Conservation (phyloP, 2,329 filamentous ascomycete species). For the Trichoderma oligosporum region DNA sequence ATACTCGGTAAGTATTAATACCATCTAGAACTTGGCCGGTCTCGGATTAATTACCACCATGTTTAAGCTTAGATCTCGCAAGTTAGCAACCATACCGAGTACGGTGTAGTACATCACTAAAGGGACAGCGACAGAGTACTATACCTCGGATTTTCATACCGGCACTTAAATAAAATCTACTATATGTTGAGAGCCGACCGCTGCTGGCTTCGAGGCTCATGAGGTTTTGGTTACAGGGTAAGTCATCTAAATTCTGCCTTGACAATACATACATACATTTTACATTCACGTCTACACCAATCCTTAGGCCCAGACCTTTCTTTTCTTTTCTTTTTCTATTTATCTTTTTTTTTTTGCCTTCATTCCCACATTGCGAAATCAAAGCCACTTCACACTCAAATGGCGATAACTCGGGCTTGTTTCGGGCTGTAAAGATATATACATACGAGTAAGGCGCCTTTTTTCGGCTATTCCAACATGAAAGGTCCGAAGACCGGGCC, state of each 20-base stretch:
- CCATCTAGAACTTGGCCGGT: background rate
- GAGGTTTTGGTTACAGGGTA: no score
- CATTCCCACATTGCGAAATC: background rate
- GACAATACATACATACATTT: background rate
- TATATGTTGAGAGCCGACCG: no score
- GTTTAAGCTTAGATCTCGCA: background rate
- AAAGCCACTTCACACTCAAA: no score
- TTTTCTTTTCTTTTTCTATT: background rate
- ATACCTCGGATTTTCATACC: background rate
- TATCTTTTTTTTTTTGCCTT: background rate
- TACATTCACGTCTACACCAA: background rate
- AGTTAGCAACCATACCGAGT: background rate
- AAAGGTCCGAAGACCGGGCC: no score
- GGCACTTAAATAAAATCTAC: background rate
- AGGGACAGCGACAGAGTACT: background rate
- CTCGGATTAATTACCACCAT: background rate
- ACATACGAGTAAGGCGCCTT: no score
- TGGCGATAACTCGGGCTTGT: no score
- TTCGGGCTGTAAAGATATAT: background rate
- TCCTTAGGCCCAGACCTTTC: no score
- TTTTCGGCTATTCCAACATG: background rate
- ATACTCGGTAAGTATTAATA: background rate
- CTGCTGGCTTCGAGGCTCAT: no score
- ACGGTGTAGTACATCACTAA: background rate
- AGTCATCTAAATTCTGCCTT: no score